Base-by-base conservation (phyloP, 306 rosid species). In the Castanea mollissima region DNA sequence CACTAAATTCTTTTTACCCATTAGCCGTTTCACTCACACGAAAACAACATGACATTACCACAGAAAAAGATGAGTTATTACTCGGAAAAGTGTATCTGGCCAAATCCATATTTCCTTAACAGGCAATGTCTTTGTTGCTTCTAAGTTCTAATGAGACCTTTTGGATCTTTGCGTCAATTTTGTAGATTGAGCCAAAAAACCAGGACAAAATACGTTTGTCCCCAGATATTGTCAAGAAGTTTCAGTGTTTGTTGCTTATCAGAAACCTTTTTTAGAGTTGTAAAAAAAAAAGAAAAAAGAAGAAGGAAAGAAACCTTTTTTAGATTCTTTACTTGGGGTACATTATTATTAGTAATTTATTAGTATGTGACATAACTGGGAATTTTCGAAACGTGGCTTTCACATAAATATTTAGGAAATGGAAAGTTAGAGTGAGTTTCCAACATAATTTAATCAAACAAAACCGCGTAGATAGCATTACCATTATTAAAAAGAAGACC, bases 381-480 rank as follows among this genome's bases (percentile, higher is more conserved):
- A 23, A 11, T 11, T 58, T 7, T 1, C 20, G 13, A 62, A 76
- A 69, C 59, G 71, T 76, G 62, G 29, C 38, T 35, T 38, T 76
- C 58, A 23, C 65, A 11, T 31, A 41, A 41, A 8, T 41, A 7
- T 41, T 41, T 41, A 41, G 46, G 46, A 41, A 41, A 41, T 41
- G 46, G 8, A 11, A 31, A 29, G 20, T 57, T 16, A 14, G 19
- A 1, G 63, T 57, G 7, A 57, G 10, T 16, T 16, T 57, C 21
- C 15, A 19, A 38, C 31, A 9, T 55, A 19, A 27, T 6, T 38
- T 38, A 2, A 38, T 38, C 46, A 8, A 41, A 8, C 21, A 70
- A 62, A 78, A 71, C 75, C 83, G 86, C 81, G 86, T 79, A 4
- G 3, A 31, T 6, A 6, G 31, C 77, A 69, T 4, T 62, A 59